A percentile compares a stretch with the other conserved stretches of the same genome.
These are phyloP conservation scores for Edaphochlamys debaryana DNA, from an alignment of 139 green algal genomes.

Conservation along the genomic window DNA sequence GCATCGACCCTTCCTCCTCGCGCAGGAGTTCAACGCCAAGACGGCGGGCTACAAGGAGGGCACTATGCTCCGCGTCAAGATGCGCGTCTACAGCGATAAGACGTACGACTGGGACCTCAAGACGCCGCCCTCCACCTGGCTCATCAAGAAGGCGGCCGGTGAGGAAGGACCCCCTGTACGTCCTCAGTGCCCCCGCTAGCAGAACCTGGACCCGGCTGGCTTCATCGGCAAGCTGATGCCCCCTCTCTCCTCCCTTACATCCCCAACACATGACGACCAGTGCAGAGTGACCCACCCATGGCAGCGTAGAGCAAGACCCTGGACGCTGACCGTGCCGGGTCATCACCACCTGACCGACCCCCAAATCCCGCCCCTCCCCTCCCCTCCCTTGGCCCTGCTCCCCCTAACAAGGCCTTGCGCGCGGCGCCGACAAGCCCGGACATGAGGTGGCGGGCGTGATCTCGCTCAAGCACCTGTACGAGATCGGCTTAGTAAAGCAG, in stretches of 20 bases:
- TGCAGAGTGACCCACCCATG: too few relatives aligned
- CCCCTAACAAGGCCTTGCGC: constrained; percentile 76
- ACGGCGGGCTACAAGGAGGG: constrained; percentile 85
- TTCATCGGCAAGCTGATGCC: too few relatives aligned
- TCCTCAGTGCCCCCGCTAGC: not conserved
- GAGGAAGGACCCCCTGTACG: constrained; percentile 13
- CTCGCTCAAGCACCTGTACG: constrained; percentile 93
- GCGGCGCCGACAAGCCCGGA: constrained; percentile 77
- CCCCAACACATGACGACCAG: too few relatives aligned
- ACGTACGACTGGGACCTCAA: constrained; percentile 89
- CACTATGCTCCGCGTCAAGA: constrained; percentile 53
- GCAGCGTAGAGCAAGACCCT: too few relatives aligned
- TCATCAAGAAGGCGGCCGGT: constrained; percentile 83
- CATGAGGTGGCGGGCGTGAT: constrained; percentile 82
- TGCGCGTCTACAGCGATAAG: constrained; percentile 87
- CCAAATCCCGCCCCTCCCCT: too few relatives aligned
- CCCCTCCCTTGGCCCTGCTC: too few relatives aligned
- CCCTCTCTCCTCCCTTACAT: too few relatives aligned
- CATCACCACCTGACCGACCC: too few relatives aligned
- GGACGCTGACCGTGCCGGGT: too few relatives aligned
- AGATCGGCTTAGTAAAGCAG: constrained; percentile 93
- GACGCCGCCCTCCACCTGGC: constrained; percentile 87
- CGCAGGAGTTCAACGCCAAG: constrained; percentile 95
- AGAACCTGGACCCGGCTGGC: too few relatives aligned
- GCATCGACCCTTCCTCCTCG: too few relatives aligned